These are phyloP conservation scores for Shiraia sp. DNA, from an alignment of 2,329 filamentous ascomycete genomes.

Conservation along the genomic window DNA sequence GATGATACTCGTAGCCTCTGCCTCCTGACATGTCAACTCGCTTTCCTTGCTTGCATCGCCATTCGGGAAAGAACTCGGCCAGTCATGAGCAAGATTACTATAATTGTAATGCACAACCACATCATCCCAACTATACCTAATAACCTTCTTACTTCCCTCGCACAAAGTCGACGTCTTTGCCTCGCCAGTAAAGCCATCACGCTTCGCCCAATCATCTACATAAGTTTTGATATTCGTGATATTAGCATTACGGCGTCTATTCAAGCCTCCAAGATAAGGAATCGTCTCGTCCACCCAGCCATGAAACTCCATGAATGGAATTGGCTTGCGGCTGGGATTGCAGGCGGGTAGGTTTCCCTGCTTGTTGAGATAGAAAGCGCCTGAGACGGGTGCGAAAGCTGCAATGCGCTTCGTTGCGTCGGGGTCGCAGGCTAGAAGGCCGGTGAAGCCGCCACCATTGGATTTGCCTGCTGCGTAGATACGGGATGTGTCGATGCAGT, in stretches of 20 bases:
- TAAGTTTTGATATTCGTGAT: slow-evolving; percentile 28
- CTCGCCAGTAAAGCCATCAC: slow-evolving; percentile 34
- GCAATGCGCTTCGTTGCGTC: slow-evolving; percentile 50
- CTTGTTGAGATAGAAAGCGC: slow-evolving; percentile 49
- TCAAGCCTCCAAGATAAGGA: slow-evolving; percentile 43
- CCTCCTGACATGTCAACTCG: slow-evolving; percentile 32
- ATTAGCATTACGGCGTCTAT: slow-evolving; percentile 23
- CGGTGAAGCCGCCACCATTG: slow-evolving; percentile 59
- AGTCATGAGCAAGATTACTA: slow-evolving; percentile 46
- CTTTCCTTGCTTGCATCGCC: slow-evolving; percentile 22
- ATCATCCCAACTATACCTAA: slow-evolving; percentile 32
- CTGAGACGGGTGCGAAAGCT: slow-evolving; percentile 55
- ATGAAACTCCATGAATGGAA: slow-evolving; percentile 52
- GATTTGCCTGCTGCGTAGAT: slow-evolving; percentile 58
- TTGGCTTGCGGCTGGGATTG: slow-evolving; percentile 28
- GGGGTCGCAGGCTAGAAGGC: slow-evolving; percentile 53
- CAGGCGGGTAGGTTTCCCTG: slow-evolving; percentile 28
- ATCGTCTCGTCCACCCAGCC: slow-evolving; percentile 49
- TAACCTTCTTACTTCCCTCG: slow-evolving; percentile 31
- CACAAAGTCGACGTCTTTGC: slow-evolving; percentile 37
- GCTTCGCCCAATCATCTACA: slow-evolving; percentile 45
- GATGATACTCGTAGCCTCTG: slow-evolving; percentile 37
- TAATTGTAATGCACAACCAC: slow-evolving; percentile 46
- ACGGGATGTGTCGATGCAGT: slow-evolving; percentile 51
- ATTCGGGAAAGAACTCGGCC: slow-evolving; percentile 43